Percentiles rank a stretch among this genome's conserved stretches.
These are phyloP conservation scores for Sporisorium graminicola DNA, from an alignment of 1,284 basidiomycete genomes.

Conservation along the genomic window DNA sequence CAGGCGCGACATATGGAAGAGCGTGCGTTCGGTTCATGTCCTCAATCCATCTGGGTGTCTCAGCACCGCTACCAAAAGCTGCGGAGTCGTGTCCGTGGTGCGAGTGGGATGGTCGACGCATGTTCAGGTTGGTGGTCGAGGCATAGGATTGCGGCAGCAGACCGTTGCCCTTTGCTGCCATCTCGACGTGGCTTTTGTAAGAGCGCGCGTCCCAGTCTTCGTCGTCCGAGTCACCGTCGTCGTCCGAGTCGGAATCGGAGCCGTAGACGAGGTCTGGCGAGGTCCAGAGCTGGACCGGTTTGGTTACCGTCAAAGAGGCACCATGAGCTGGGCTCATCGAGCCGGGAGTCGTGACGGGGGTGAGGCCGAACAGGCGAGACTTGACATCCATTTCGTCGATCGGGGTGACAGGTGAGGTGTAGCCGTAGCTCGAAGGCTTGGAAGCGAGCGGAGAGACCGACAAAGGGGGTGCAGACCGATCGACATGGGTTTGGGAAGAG, in stretches of 20 bases:
- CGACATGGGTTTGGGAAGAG: constrained; percentile 1
- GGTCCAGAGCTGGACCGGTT: constrained; percentile 41
- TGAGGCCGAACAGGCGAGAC: constrained; percentile 20
- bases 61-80: constrained; percentile 18
- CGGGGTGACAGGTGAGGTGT: constrained; percentile 15
- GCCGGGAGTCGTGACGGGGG: constrained; percentile 17
- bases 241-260: constrained; percentile 37
- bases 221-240: constrained; percentile 21
- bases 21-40: constrained; percentile 39
- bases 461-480: constrained; percentile 11
- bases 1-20: constrained; percentile 46
- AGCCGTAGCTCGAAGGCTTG: constrained; percentile 3
- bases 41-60: constrained; percentile 50
- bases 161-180: constrained; percentile 3
- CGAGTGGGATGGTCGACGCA: background rate
- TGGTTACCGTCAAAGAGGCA: constrained; percentile 4
- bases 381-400: constrained; percentile 41
- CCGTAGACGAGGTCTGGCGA: constrained; percentile 51
- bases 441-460: constrained; percentile 15
- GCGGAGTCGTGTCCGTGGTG: constrained; percentile 21
- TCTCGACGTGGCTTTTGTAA: constrained; percentile 24
- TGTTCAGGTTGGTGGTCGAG: constrained; percentile 18
- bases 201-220: constrained; percentile 24
- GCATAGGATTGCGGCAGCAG: constrained; percentile 27
- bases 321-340: constrained; percentile 17